Percentiles rank a stretch among this genome's conserved stretches.
Conservation (phyloP, 345 rosid species). For the Linum usitatissimum region DNA sequence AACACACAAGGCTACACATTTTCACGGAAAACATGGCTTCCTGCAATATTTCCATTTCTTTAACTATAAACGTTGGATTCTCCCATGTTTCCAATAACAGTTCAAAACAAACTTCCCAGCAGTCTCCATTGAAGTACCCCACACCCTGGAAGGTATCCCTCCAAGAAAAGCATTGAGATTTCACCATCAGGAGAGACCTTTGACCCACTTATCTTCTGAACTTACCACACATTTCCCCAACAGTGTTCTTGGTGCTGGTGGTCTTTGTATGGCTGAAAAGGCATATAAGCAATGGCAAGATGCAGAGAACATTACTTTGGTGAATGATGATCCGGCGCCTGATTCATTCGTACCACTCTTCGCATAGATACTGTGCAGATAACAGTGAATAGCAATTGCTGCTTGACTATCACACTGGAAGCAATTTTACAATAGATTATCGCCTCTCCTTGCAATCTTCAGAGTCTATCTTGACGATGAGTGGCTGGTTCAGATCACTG, state of each 20-base stretch:
- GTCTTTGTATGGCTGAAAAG: too few species aligned
- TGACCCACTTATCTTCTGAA: too few species aligned
- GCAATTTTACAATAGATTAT: slow-evolving; percentile 24
- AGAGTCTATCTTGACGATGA: slow-evolving; percentile 63
- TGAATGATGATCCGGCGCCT: neutral
- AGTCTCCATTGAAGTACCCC: too few species aligned
- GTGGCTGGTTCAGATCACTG: slow-evolving; percentile 48
- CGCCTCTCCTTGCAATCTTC: slow-evolving; percentile 19
- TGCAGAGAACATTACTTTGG: neutral
- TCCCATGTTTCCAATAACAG: neutral
- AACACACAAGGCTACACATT: neutral
- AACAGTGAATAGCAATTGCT: neutral
- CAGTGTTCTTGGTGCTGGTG: neutral
- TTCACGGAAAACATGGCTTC: neutral
- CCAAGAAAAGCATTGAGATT: too few species aligned
- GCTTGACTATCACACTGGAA: neutral
- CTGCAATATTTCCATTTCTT: neutral
- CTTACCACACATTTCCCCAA: too few species aligned
- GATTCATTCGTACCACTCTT: too few species aligned
- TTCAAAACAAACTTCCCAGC: neutral
- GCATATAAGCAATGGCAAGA: neutral
- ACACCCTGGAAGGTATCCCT: too few species aligned
- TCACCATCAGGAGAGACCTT: too few species aligned
- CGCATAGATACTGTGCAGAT: neutral
- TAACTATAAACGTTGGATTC: too few species aligned